phyloP scores from a whole-genome alignment of 768 basidiomycete genomes.

The Amanita rubescens region DNA sequence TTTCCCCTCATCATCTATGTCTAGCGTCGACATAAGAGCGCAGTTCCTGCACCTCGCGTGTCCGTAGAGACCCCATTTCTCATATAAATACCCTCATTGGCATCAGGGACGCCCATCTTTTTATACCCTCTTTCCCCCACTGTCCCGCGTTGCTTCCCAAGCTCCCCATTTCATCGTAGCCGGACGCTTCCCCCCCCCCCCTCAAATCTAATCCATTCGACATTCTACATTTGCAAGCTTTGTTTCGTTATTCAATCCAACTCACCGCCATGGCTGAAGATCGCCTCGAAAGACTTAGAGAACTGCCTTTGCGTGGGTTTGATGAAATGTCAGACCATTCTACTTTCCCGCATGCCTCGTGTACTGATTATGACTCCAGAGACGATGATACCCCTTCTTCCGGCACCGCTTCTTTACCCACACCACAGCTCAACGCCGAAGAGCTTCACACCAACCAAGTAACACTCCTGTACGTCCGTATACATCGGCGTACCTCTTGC shows the following conservation, averaged over 20 bases:
- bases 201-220: background rate
- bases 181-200: background rate
- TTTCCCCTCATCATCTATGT: conserved; percentile 16
- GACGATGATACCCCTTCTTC: conserved; percentile 26
- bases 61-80: conserved; percentile 6
- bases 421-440: conserved; percentile 14
- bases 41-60: conserved; percentile 7
- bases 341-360: conserved; percentile 2
- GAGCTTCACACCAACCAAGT: background rate
- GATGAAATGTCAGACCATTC: conserved; percentile 12
- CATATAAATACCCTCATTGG: conserved; percentile 13
- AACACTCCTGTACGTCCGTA: conserved; percentile 1
- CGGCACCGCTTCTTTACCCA: conserved; percentile 26
- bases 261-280: conserved; percentile 18
- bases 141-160: conserved; percentile 9
- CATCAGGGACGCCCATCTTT: conserved; percentile 13
- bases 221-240: background rate
- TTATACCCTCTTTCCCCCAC: conserved; percentile 7
- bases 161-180: background rate
- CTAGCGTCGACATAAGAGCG: conserved; percentile 2
- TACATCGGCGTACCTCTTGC: background rate
- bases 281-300: conserved; percentile 14
- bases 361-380: conserved; percentile 7
- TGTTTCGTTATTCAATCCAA: conserved; percentile 4
- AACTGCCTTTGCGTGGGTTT: conserved; percentile 15